Base-by-base conservation (phyloP, 1,139 yeast species). In the Lodderomyces margitis region DNA sequence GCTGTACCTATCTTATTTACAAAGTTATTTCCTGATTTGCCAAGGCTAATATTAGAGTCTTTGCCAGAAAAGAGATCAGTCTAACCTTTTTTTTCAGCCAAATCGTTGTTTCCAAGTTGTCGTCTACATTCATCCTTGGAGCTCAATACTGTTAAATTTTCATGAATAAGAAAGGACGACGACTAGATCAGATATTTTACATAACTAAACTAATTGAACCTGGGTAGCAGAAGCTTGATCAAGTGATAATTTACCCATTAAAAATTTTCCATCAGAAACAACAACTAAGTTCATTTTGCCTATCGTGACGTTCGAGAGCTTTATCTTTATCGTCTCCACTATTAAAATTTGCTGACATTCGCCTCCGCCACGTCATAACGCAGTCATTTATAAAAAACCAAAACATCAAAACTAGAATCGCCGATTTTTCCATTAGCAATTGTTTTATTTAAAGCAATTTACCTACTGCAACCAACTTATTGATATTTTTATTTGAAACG, bases 81-180 rank as follows among this genome's bases (percentile, higher is more conserved):
- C 27, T n/a, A 12, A 15, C n/a, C 11, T 25, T 12, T 11, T 11
- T 24, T 24, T 11, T n/a, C 21, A 8, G 5, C 15, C 27, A n/a
- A 11, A 14, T 4, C 3, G 25, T 21, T 23, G 28, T 34, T 12
- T 24, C 31, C 42, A 39, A 39, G 19, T 27, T 39, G 42, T 27
- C 35, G 42, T 27, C 21, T 21, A 9, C 35, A 12, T n/a, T 20
- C 24, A 34, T 31, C 15, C 11, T 36, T 36, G 20, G 24, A 27
- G 36, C 15, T 27, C 11, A 21, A 20, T 16, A 37, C 24, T 23
- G 34, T 14, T 37, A 15, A 45, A 43, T 41, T 57, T 70, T 58
- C 68, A 71, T 71, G 77, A 74, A 70, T 52, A 69, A 69, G 70
- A 70, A 70, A 58, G 67, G 66, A 46, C 56, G 72, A 56, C 77